A percentile compares a stretch with the other conserved stretches of the same genome.
These are phyloP conservation scores for Phytophthora citrophthora DNA, from an alignment of 352 stramenopile genomes.

Conservation along the genomic window DNA sequence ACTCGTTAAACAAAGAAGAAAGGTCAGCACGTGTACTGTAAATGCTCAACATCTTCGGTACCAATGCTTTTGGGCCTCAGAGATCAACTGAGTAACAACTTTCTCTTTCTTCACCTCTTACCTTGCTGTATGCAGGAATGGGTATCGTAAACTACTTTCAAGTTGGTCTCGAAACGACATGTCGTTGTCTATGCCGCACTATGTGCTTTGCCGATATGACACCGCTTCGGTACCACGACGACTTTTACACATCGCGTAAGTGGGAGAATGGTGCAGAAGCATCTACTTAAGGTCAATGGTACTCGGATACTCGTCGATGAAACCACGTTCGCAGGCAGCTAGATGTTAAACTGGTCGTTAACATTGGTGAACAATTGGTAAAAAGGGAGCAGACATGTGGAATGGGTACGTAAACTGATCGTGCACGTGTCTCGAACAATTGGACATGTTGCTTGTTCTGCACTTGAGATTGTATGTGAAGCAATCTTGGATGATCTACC, in stretches of 20 bases:
- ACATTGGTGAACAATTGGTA: slow-evolving; percentile 47
- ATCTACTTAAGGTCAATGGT: slow-evolving; percentile 27
- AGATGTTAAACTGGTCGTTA: slow-evolving; percentile 44
- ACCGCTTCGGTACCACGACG: slow-evolving; percentile 17
- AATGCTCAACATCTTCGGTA: slow-evolving; percentile 43
- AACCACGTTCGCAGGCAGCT: slow-evolving; percentile 35
- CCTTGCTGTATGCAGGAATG: too few species aligned
- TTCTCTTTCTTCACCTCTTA: too few species aligned
- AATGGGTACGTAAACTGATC: slow-evolving; percentile 26
- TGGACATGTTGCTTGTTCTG: neutral
- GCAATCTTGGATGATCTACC: slow-evolving; percentile 35
- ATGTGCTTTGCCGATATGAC: slow-evolving; percentile 35
- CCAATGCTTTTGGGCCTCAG: slow-evolving; percentile 40
- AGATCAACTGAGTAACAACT: slow-evolving; percentile 38
- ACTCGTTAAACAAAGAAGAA: too few species aligned
- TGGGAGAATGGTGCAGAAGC: slow-evolving; percentile 32
- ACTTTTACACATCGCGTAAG: slow-evolving; percentile 38
- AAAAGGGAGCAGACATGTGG: too few species aligned
- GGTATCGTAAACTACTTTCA: too few species aligned
- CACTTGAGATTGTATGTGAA: slow-evolving; percentile 16
- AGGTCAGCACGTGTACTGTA: too few species aligned
- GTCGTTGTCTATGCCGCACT: slow-evolving; percentile 36
- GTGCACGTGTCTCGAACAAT: neutral
- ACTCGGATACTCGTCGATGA: slow-evolving; percentile 40
- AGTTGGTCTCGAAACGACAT: slow-evolving; percentile 38